Base-by-base conservation (phyloP, 1,284 basidiomycete genomes). In the Taiwanofungus camphoratus region DNA sequence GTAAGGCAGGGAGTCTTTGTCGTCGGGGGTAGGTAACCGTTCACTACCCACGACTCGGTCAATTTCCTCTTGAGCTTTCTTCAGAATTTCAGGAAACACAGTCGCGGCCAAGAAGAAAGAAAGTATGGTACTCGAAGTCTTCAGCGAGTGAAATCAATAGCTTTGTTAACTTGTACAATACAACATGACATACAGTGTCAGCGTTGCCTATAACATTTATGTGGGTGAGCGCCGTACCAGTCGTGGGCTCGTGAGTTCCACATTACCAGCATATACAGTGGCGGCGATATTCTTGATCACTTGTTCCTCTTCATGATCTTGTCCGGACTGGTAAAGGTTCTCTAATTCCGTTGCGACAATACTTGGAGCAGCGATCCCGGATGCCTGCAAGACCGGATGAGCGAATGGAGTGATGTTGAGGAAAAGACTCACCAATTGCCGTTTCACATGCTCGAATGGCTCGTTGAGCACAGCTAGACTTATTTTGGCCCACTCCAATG, bases 401-500 rank as follows among this genome's bases (percentile, higher is more conserved):
- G 47, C 3, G 8, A 9, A 21, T n/a, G 9, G 5, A 34, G 5
- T 11, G 13, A 18, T 27, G 11, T n/a, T 40, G 13, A 20, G 5
- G 13, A 13, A 5, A 20, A 37, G 59, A 38, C 46, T 18, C 34
- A 58, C 59, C 47, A 58, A 52, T 27, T 39, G 36, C 33, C 52
- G 32, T 36, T 55, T 57, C 12, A 60, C 56, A 47, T 51, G 52
- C 11, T 54, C 42, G 39, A 54, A 57, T 9, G 58, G 59, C 31
- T 38, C 35, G 32, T 60, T 48, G 9, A 58, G 34, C 49, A 60
- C 53, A 11, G 47, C 45, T 21, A 35, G 48, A 13, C 42, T 52
- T 15, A 49, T 30, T n/a, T 42, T 35, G 21, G 45, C 45, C 39
- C 52, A 54, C 35, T 51, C 41, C 1, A 34, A 22, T 3, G 57